Base-by-base conservation (phyloP, 192 early-diverging fungal species). In the Chytriomyces hyalinus region DNA sequence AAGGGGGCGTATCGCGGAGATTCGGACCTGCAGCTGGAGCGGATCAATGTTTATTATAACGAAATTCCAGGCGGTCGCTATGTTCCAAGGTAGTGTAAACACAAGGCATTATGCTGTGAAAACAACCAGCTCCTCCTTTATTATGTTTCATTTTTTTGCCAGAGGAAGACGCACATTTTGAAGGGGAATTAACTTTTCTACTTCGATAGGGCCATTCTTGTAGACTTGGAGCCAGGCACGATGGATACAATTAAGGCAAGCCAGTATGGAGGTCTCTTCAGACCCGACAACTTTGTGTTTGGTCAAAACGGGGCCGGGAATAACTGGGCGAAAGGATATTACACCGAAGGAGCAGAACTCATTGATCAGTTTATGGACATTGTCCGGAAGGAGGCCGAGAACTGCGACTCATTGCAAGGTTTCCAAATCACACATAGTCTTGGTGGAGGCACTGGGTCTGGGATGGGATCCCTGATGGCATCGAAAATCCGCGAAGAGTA, bases 401-500 rank as follows among this genome's bases (percentile, higher is more conserved):
- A 88, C 80, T 93, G 93, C 85, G 97, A 99, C 88, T 95, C 92
- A 80, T 90, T 98, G 71, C 97, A 99, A 85, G 97, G 97, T 75
- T 99, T 99, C 92, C 97, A 99, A 84, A 91, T 99, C 80, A 94
- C 94, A 57, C 97, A 99, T 86, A 98, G 96, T 36, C 89, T 99
- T 24, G 97, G 97, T 83, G 97, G 97, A 83, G 96, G 97, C 76
- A 97, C 97, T 44, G 98, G 96, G 80, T 91, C 95, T 64, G 97
- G 97, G 79, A 91, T 99, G 91, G 97, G 97, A 73, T 95, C 95
- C 62, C 89, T 99, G 8, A 87, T 99, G 77, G 90, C 96, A 68
- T 94, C 94, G 84, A 98, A 98, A 88, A 98, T 98, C 79, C 96
- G 97, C 79, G 97, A 98, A 85, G 97, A 98, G 84, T 98, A 98